These are phyloP conservation scores for Tarenaya hassleriana DNA, from an alignment of 345 rosid species.

Conservation along the genomic window DNA sequence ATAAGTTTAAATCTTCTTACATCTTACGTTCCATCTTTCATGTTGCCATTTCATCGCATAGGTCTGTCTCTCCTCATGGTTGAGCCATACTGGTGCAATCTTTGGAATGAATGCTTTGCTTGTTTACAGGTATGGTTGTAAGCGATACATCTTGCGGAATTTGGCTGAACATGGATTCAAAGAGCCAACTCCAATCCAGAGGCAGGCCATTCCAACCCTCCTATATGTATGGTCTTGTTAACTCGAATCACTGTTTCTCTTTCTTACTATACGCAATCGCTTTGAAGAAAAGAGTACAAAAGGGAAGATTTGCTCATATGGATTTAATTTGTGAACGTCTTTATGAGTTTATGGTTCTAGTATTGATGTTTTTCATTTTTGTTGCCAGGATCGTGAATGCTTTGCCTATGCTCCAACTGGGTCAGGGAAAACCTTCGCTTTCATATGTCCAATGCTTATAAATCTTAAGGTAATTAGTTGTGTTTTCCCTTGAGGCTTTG, in stretches of 20 bases:
- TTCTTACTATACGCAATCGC: slow-evolving; percentile 3
- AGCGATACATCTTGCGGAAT: slow-evolving; percentile 53
- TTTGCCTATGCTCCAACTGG: slow-evolving; percentile 98
- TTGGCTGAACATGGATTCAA: slow-evolving; percentile 71
- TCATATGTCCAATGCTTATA: slow-evolving; percentile 86
- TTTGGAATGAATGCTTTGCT: background rate
- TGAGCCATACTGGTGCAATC: too few species aligned
- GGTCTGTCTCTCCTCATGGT: slow-evolving; percentile 8
- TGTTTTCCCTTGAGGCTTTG: slow-evolving; percentile 5
- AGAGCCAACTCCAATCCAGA: slow-evolving; percentile 97
- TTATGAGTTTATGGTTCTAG: background rate
- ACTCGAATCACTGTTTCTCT: background rate
- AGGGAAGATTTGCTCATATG: background rate
- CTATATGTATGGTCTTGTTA: slow-evolving; percentile 56
- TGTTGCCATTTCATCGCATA: too few species aligned
- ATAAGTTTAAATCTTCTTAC: slow-evolving; percentile 5
- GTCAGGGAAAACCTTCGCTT: slow-evolving; percentile 90
- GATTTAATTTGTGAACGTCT: slow-evolving; percentile 2
- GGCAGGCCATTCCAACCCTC: slow-evolving; percentile 91
- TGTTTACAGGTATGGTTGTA: slow-evolving; percentile 57
- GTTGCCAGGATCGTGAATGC: slow-evolving; percentile 77
- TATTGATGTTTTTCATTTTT: slow-evolving; percentile 8
- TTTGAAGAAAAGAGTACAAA: background rate
- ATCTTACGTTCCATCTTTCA: too few species aligned
- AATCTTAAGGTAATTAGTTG: slow-evolving; percentile 66